A percentile compares a stretch with the other conserved stretches of the same genome.
Conservation (phyloP, 306 rosid species). For the Dalbergia cochinchinensis region DNA sequence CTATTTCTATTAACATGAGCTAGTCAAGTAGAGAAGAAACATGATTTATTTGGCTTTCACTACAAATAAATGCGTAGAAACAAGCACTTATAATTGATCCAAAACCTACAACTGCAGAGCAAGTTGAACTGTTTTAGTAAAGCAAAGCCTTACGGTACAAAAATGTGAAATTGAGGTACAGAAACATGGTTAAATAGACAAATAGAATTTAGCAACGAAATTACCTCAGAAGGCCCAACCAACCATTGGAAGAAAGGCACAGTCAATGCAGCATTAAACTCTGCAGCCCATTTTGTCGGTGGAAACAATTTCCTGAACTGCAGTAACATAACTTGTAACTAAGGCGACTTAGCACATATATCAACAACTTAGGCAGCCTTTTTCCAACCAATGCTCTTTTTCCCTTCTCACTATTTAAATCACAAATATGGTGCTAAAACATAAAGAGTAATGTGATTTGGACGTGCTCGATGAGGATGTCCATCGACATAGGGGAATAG, state of each 20-base stretch:
- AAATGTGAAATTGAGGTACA: not conserved
- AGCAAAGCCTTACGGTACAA: too few relatives aligned
- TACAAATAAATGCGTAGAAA: not conserved
- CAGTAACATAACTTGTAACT: conserved; percentile 28
- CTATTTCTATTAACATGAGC: too few relatives aligned
- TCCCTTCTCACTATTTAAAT: too few relatives aligned
- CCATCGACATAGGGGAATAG: too few relatives aligned
- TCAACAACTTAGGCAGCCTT: too few relatives aligned
- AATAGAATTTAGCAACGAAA: conserved; percentile 7
- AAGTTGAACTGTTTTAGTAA: too few relatives aligned
- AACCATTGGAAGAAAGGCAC: conserved; percentile 97
- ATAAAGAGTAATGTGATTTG: too few relatives aligned
- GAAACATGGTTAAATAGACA: not conserved
- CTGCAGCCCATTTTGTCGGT: conserved; percentile 95
- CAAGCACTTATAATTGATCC: not conserved
- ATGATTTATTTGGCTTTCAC: not conserved
- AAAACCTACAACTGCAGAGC: not conserved
- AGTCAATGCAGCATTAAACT: conserved; percentile 94
- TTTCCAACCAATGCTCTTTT: too few relatives aligned
- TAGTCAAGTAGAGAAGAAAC: not conserved
- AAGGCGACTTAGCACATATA: not conserved
- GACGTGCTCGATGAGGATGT: too few relatives aligned
- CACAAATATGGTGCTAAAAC: too few relatives aligned
- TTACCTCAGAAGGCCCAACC: conserved; percentile 96
- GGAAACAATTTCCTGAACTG: conserved; percentile 95